Base-by-base conservation (phyloP, 441 rosid genomes). In the Populus trichocarpa region DNA sequence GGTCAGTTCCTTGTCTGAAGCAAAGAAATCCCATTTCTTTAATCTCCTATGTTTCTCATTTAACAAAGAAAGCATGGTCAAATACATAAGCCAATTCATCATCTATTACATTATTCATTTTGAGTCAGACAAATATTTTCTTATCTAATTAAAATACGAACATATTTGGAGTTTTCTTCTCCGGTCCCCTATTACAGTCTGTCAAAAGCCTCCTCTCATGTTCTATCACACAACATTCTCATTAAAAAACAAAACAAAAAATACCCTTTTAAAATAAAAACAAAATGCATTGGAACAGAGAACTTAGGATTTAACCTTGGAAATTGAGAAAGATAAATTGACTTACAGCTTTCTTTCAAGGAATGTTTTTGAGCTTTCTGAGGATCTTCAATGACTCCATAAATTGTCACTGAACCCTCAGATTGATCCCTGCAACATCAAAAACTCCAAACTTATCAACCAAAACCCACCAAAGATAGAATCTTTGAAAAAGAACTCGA, bases 141-240 rank as follows among this genome's bases (percentile, higher is more conserved):
- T 79, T 67, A 73, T 79, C 77, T 73, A 77, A 74, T 72, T 64
- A 74, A 13, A 28, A 18, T 4, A 70, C 57, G 38, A 20, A 72
- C 78, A 57, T 74, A 65, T 79, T 84, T 88, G 90, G 89, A 86
- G 78, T 77, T 84, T 85, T 81, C 83, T 77, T 25, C 67, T 78
- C 77, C 85, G 14, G 50, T 40, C 50, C 50, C 50, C 50, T 40
- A 32, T 75, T 77, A 83, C 90, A 88, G 87, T 69, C 88, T 87
- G 88, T 89, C 50, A 40, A 40, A 11, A 40, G 50, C 50, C 50
- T 40, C 50, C 50, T 40, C 89, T 83, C 86, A 83, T 71, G 64
- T 81, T 83, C 79, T 79, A 71, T 33, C 13, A 28, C 73, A 74
- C 76, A 42, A 53, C 25, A 57, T 61, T n/a, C 61, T 59, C 28